phyloP scores from a whole-genome alignment of 2,329 filamentous ascomycete genomes.

The Lizonia empirigonia region DNA sequence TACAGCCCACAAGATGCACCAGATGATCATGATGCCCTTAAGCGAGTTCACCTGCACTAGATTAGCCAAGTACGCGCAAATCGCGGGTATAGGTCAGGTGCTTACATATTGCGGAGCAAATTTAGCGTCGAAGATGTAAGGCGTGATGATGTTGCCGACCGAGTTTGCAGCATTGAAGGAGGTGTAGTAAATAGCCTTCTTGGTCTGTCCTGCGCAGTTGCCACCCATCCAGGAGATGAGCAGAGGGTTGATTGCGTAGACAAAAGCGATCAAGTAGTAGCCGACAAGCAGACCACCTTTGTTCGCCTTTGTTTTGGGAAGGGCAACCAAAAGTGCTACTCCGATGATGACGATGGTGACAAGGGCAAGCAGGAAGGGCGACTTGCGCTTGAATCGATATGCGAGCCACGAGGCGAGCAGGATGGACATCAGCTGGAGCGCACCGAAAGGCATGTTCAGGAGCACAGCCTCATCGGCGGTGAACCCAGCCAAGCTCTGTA shows the following conservation, averaged over 20 bases:
- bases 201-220: slow-evolving; percentile 71
- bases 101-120: slow-evolving; percentile 32
- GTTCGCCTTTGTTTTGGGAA: slow-evolving; percentile 50
- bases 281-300: slow-evolving; percentile 60
- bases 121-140: slow-evolving; percentile 31
- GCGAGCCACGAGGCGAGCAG: slow-evolving; percentile 59
- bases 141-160: slow-evolving; percentile 63
- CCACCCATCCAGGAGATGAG: slow-evolving; percentile 72
- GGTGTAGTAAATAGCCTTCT: slow-evolving; percentile 68
- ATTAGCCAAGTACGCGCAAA: not conserved
- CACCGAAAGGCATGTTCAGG: slow-evolving; percentile 59
- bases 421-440: slow-evolving; percentile 29
- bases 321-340: slow-evolving; percentile 61
- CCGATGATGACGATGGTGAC: slow-evolving; percentile 65
- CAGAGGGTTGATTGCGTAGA: slow-evolving; percentile 69
- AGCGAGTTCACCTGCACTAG: slow-evolving; percentile 23
- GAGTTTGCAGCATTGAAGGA: slow-evolving; percentile 67
- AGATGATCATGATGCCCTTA: slow-evolving; percentile 29
- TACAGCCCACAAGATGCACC: slow-evolving; percentile 30
- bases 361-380: slow-evolving; percentile 52
- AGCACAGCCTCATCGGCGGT: slow-evolving; percentile 64
- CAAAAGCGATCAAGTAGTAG: slow-evolving; percentile 70
- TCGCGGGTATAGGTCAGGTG: not conserved
- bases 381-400: slow-evolving; percentile 64
- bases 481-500: slow-evolving; percentile 63